Evolutionary conservation across 2,329 filamentous ascomycete genomes (phyloP).

Genomic region (Fusarium dlaminii): DNA sequence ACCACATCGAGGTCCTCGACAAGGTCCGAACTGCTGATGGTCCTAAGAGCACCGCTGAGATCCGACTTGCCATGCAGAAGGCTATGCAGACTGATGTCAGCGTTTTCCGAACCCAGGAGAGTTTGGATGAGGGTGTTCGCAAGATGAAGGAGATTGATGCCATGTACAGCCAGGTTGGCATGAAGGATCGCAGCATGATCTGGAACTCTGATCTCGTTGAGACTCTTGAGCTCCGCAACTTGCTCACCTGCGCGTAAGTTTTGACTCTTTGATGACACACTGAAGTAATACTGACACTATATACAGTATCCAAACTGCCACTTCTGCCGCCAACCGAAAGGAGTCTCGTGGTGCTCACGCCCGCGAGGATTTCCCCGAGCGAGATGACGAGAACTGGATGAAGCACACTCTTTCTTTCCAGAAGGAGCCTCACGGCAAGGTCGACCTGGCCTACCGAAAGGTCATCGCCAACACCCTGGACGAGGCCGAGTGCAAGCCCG

Average conservation of each 20-base stretch:
- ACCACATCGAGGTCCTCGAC: constrained; percentile 88
- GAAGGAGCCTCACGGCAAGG: constrained; percentile 87
- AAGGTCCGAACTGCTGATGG: constrained; percentile 84
- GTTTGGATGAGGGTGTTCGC: constrained; percentile 89
- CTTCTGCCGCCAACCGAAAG: constrained; percentile 90
- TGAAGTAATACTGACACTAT: constrained; percentile 17
- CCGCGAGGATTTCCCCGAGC: constrained; percentile 94
- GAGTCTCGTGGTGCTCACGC: constrained; percentile 98
- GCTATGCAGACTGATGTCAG: constrained; percentile 97
- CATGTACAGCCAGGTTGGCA: constrained; percentile 83
- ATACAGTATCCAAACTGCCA: constrained; percentile 84
- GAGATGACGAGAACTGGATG: constrained; percentile 98
- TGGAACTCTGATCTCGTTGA: constrained; percentile 99
- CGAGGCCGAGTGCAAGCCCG: constrained; percentile 93
- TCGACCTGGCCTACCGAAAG: constrained; percentile 85
- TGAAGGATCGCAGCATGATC: constrained; percentile 99
- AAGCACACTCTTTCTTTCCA: constrained; percentile 99
- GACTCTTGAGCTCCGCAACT: constrained; percentile 92
- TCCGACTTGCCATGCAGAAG: constrained; percentile 95
- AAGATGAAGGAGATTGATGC: constrained; percentile 88
- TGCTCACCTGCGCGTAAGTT: constrained; percentile 94
- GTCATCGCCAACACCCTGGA: constrained; percentile 88
- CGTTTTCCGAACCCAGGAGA: constrained; percentile 95
- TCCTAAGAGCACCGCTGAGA: constrained; percentile 86
- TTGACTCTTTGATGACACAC: background rate